Evolutionary conservation across 306 rosid genomes (phyloP).

Genomic region (Vachellia pachyceras): DNA sequence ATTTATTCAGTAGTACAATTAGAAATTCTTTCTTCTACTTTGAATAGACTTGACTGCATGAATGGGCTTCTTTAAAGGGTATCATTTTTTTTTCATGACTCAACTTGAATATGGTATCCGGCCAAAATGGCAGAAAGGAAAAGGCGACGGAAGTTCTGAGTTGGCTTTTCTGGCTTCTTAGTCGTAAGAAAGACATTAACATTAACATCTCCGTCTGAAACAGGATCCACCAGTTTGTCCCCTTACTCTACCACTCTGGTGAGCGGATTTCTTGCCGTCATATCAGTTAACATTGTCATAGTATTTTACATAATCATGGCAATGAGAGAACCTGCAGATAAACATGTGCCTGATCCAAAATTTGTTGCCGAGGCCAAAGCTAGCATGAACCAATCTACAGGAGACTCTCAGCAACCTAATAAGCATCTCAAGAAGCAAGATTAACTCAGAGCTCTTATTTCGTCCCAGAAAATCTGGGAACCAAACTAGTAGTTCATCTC

Average conservation of each 20-base stretch:
- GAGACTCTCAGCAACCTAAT: slow-evolving; percentile 52
- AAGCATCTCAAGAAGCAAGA: slow-evolving; percentile 67
- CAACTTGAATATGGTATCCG: not conserved
- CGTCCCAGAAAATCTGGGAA: slow-evolving; percentile 23
- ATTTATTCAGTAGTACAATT: slow-evolving; percentile 16
- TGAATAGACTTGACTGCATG: slow-evolving; percentile 10
- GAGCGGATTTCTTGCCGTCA: slow-evolving; percentile 91
- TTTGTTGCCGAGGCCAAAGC: slow-evolving; percentile 89
- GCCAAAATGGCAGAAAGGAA: not conserved
- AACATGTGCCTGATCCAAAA: slow-evolving; percentile 80
- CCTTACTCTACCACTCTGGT: slow-evolving; percentile 77
- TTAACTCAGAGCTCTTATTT: slow-evolving; percentile 40
- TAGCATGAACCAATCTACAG: slow-evolving; percentile 56
- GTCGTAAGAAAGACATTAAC: not conserved
- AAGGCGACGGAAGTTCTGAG: not conserved
- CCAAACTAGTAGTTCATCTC: slow-evolving; percentile 22
- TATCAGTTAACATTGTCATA: slow-evolving; percentile 83
- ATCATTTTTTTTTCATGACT: slow-evolving; percentile 1
- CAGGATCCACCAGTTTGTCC: slow-evolving; percentile 68
- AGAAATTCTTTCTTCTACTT: slow-evolving; percentile 1
- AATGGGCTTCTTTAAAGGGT: not conserved
- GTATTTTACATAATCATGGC: slow-evolving; percentile 85
- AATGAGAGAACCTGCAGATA: slow-evolving; percentile 78
- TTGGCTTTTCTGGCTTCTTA: not conserved
- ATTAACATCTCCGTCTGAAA: slow-evolving; percentile 20